phyloP scores from a whole-genome alignment of 2,329 filamentous ascomycete species.

The Colletotrichum sp. region DNA sequence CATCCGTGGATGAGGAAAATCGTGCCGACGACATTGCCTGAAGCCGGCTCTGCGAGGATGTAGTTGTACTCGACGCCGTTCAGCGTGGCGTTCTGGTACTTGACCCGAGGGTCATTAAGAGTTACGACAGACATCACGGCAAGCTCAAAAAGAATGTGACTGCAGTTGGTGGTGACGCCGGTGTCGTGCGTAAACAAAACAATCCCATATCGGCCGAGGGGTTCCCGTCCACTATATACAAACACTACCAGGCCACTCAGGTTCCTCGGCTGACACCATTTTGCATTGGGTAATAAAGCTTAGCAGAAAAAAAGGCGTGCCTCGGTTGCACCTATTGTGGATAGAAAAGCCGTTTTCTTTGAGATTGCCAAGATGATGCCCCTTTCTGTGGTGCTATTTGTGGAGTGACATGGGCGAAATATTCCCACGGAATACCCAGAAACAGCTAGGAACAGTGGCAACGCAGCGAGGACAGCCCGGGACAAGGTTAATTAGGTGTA shows the following conservation, averaged over 20 bases:
- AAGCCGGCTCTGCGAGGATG: constrained; percentile 49
- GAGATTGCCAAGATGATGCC: neutral
- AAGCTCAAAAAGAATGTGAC: neutral
- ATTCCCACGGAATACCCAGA: neutral
- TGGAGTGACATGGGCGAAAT: neutral
- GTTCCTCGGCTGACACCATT: neutral
- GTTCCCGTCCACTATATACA: neutral
- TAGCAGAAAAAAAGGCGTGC: neutral
- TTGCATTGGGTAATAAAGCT: neutral
- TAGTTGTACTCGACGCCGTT: constrained; percentile 68
- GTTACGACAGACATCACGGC: neutral
- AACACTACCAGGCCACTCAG: neutral
- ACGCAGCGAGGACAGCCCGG: neutral
- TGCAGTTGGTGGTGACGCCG: neutral
- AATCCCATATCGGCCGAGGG: neutral
- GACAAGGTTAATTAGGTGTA: neutral
- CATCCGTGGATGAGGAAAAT: constrained; percentile 66
- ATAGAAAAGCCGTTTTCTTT: neutral
- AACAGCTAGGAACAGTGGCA: neutral
- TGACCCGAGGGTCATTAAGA: neutral
- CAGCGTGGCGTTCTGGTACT: constrained; percentile 6
- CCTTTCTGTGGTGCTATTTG: neutral
- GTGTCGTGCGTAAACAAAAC: neutral
- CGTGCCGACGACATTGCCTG: constrained; percentile 38
- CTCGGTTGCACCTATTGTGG: neutral